Evolutionary conservation across 1,139 yeast species (phyloP).

Genomic region (Kodamaea ohmeri): DNA sequence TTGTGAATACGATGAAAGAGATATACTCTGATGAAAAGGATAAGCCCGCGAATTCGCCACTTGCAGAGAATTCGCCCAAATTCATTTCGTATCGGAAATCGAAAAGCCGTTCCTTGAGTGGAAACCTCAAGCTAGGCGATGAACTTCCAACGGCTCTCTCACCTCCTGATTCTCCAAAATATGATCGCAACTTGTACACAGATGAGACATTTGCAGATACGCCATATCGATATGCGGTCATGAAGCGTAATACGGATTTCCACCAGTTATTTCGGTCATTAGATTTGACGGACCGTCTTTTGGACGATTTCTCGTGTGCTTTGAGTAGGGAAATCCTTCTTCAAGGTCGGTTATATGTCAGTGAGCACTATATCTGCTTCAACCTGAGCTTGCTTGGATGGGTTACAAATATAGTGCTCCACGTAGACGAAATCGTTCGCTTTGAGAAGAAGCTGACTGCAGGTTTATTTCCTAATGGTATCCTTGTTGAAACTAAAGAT

Average conservation of each 20-base stretch:
- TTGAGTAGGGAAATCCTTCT: constrained; percentile 79
- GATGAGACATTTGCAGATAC: constrained; percentile 37
- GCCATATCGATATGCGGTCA: constrained; percentile 55
- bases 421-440: constrained; percentile 65
- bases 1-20: constrained; percentile 13
- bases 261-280: constrained; percentile 71
- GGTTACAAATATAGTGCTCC: constrained; percentile 78
- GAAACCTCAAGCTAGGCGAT: constrained; percentile 16
- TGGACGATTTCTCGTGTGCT: constrained; percentile 90
- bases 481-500: constrained; percentile 66
- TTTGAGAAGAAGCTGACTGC: constrained; percentile 83
- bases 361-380: constrained; percentile 81
- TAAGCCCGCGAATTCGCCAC: constrained; percentile 6
- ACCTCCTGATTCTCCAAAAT: constrained; percentile 13
- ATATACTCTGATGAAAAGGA: constrained; percentile 8
- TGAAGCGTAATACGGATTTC: constrained; percentile 72
- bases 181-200: constrained; percentile 36
- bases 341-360: constrained; percentile 88
- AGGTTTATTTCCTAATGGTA: constrained; percentile 90
- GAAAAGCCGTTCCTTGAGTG: constrained; percentile 30
- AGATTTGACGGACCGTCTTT: constrained; percentile 65
- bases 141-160: constrained; percentile 11
- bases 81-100: constrained; percentile 49
- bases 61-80: constrained; percentile 33
- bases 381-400: constrained; percentile 91